Conservation (phyloP, 441 rosid species). For the Adansonia rubrostipa region DNA sequence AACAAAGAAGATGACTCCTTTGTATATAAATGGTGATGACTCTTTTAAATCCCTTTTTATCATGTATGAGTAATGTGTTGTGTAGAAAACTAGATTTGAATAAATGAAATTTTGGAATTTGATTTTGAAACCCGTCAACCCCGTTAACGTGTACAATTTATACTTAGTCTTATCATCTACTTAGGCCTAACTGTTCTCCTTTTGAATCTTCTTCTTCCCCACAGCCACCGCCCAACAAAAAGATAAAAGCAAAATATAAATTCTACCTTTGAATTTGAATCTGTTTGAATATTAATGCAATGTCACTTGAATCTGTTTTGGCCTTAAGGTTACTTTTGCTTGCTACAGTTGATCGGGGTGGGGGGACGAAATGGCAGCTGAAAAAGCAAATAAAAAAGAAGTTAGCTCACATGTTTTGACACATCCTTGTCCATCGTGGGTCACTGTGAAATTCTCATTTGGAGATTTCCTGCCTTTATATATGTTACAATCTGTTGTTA, state of each 20-base stretch:
- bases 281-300: neutral
- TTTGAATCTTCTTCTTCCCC: neutral
- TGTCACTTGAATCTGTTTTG: neutral
- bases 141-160: neutral
- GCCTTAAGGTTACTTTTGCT: neutral
- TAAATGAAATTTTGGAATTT: constrained; percentile 43
- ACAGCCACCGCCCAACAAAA: constrained; percentile 2
- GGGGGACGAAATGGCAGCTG: neutral
- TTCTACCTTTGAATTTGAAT: neutral
- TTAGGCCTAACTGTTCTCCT: neutral
- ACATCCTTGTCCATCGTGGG: constrained; percentile 22
- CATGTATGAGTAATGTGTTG: constrained; percentile 31
- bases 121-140: neutral
- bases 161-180: neutral
- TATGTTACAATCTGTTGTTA: constrained; percentile 2
- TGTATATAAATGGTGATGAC: constrained; percentile 36
- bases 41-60: constrained; percentile 16
- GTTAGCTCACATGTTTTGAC: constrained; percentile 16
- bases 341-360: neutral
- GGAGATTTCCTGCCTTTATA: constrained; percentile 1
- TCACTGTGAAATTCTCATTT: neutral
- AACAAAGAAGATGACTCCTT: constrained; percentile 30
- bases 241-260: neutral
- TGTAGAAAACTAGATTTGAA: constrained; percentile 32
- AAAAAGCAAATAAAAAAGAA: neutral